A percentile compares a stretch with the other conserved stretches of the same genome.
Conservation (phyloP, 1,139 yeast genomes). For the Martiniozyma asiatica region DNA sequence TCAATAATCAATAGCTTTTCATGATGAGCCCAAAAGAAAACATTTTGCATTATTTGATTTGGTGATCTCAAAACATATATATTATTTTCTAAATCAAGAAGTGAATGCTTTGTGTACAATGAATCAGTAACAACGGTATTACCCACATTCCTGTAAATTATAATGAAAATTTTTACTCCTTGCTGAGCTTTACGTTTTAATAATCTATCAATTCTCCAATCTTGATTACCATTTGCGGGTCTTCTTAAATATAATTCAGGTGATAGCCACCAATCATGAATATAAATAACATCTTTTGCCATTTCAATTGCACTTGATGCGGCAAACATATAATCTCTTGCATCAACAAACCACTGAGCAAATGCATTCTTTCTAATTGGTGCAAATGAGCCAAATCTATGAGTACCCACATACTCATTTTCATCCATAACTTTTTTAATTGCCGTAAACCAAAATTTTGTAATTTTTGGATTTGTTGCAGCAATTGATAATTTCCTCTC, state of each 20-base stretch:
- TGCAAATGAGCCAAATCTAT: conserved; percentile 85
- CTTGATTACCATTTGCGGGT: conserved; percentile 92
- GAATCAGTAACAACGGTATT: conserved; percentile 91
- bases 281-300: conserved; percentile 90
- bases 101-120: conserved; percentile 84
- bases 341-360: conserved; percentile 98
- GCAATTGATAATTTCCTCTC: conserved; percentile 70
- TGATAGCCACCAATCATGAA: conserved; percentile 98
- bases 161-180: conserved; percentile 88
- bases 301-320: conserved; percentile 81
- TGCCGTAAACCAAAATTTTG: conserved; percentile 67
- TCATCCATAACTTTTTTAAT: conserved; percentile 56
- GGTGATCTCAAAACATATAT: conserved; percentile 91
- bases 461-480: conserved; percentile 60
- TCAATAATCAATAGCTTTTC: conserved; percentile 85
- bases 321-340: conserved; percentile 94
- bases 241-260: conserved; percentile 89
- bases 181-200: conserved; percentile 84
- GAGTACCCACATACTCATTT: conserved; percentile 58
- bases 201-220: conserved; percentile 83
- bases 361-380: conserved; percentile 76
- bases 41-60: conserved; percentile 84
- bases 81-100: conserved; percentile 74
- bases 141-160: conserved; percentile 92
- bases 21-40: conserved; percentile 98